Conservation (phyloP, 805 yeast species). For the Blastobotrys americana region DNA sequence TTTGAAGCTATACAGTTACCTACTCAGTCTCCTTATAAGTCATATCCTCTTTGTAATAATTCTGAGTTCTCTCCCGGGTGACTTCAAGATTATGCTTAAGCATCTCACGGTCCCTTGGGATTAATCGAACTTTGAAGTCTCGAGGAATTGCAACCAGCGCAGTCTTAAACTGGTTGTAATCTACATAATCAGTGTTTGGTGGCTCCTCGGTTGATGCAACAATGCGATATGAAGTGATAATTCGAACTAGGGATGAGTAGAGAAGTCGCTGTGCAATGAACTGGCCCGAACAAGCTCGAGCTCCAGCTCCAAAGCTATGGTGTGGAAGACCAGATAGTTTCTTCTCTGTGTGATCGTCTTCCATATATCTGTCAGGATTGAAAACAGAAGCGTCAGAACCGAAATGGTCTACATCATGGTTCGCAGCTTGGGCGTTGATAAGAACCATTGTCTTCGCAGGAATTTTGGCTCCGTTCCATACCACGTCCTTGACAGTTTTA, state of each 20-base stretch:
- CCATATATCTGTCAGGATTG: slow-evolving; percentile 28
- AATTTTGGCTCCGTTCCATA: slow-evolving; percentile 36
- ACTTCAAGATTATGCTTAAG: slow-evolving; percentile 14
- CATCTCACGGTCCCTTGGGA: slow-evolving; percentile 19
- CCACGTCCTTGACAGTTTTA: slow-evolving; percentile 46
- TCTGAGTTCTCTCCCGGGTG: slow-evolving; percentile 17
- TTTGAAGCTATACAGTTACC: too few species aligned
- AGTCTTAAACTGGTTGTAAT: slow-evolving; percentile 20
- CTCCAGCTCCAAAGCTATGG: slow-evolving; percentile 46
- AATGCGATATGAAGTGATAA: slow-evolving; percentile 43
- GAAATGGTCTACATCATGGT: slow-evolving; percentile 44
- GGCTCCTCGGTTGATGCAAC: slow-evolving; percentile 21
- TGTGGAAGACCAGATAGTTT: slow-evolving; percentile 16
- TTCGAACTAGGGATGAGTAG: slow-evolving; percentile 45
- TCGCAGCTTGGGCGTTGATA: slow-evolving; percentile 66
- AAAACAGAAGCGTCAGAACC: slow-evolving; percentile 24
- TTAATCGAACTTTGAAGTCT: slow-evolving; percentile 21
- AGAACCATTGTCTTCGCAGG: slow-evolving; percentile 51
- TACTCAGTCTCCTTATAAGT: neutral
- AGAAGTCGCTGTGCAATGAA: slow-evolving; percentile 53
- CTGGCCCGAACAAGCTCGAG: slow-evolving; percentile 59
- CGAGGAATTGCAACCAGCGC: slow-evolving; percentile 24
- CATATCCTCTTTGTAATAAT: slow-evolving; percentile 14
- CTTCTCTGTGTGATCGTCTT: slow-evolving; percentile 20
- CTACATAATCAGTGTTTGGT: slow-evolving; percentile 23